Evolutionary conservation across 73 alveolate genomes (phyloP).

Genomic region (Symbiodinium natans): DNA sequence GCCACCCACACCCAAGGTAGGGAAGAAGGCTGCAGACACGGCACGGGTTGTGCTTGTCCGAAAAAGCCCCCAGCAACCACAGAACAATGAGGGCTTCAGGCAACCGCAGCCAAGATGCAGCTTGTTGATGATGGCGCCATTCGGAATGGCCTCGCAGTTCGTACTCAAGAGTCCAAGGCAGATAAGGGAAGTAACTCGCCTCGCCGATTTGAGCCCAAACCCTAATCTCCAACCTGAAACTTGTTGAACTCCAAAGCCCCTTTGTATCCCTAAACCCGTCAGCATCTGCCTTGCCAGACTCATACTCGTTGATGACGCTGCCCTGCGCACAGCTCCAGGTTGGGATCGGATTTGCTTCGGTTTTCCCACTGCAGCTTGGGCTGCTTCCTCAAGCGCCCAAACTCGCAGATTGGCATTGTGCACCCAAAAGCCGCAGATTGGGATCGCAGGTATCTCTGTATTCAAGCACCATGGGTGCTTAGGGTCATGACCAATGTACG

Average conservation of each 20-base stretch:
- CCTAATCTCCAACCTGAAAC: too few species aligned
- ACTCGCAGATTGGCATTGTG: neutral
- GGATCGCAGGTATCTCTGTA: neutral
- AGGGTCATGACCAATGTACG: neutral
- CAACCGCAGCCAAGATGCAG: conserved; percentile 65
- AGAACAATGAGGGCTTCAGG: neutral
- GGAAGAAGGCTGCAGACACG: too few species aligned
- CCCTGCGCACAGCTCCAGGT: neutral
- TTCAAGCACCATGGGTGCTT: neutral
- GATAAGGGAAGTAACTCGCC: too few species aligned
- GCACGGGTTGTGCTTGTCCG: neutral
- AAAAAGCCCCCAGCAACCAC: neutral
- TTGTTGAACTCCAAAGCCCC: too few species aligned
- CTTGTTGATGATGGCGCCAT: conserved; percentile 96
- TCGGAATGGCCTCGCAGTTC: conserved; percentile 95
- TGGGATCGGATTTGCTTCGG: too few species aligned
- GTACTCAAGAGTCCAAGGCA: too few species aligned
- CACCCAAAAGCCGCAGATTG: neutral
- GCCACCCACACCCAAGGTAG: too few species aligned
- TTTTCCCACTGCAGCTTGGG: too few species aligned
- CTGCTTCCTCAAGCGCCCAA: neutral
- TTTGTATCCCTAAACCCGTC: too few species aligned
- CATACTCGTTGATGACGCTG: conserved; percentile 96
- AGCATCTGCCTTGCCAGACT: conserved; percentile 95
- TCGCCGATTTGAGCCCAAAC: too few species aligned